Evolutionary conservation across 768 basidiomycete species (phyloP), one percentile per base, ranked within the genome.

Genomic region (Hemileccinum impolitum): DNA sequence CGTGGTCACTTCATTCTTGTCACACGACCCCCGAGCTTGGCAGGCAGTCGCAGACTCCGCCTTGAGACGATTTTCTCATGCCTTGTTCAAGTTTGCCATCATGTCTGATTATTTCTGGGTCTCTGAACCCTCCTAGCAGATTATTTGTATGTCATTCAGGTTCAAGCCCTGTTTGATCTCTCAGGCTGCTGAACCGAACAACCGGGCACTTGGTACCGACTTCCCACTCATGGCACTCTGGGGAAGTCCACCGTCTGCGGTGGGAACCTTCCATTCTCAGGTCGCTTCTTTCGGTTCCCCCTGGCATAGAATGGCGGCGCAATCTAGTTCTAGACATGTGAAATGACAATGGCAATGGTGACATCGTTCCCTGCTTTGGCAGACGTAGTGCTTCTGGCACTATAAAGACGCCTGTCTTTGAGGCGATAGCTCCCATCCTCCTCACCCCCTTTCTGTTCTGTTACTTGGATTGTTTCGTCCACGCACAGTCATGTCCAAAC

Each of bases 401-500:
- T 66, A 56, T 65, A 62, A 65, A 59, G 43, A 5, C 26, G 11
- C n/a, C 39, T 26, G 35, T 19, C 41, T 19, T 51, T 10, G 23
- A 19, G 19, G 12, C n/a, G 3, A 40, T 15, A 19, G 15, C 37
- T 45, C 42, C n/a, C 41, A 30, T 31, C 32, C 5, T 37, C 31
- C 17, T 28, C 37, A 25, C 17, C 25, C 26, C 19, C 15, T 14
- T 45, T 44, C 43, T 6, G 3, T 39, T 32, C 34, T 15, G 11
- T 50, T 38, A 4, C 43, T 37, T n/a, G 30, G 9, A 21, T 32
- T n/a, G 5, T 30, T 21, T 7, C 34, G 0, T 36, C 48, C 8
- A n/a, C 19, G 4, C 25, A 19, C 17, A 52, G 60, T 26, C 38
- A 76, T 77, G 74, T 67, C 76, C 37, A 62, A 57, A 56, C 47